A percentile compares a stretch with the other conserved stretches of the same genome.
phyloP scores from a whole-genome alignment of 2,329 filamentous ascomycete genomes.

The Neodidymelliopsis sp. region DNA sequence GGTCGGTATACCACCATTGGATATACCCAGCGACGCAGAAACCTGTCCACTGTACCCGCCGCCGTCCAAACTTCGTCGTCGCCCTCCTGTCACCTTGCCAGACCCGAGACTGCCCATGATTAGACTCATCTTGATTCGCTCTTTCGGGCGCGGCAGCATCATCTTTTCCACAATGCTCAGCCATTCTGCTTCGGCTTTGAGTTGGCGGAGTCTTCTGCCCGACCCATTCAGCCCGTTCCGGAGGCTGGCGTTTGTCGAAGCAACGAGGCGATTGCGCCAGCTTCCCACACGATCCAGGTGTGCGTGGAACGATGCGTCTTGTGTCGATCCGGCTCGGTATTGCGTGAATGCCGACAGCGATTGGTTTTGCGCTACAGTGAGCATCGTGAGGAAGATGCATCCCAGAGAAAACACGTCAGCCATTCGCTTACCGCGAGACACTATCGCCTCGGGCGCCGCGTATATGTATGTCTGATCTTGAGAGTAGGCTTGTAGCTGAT shows the following conservation, averaged over 20 bases:
- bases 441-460: slow-evolving; percentile 49
- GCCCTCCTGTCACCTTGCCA: slow-evolving; percentile 35
- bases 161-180: slow-evolving; percentile 48
- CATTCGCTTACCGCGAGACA: slow-evolving; percentile 46
- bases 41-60: slow-evolving; percentile 44
- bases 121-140: slow-evolving; percentile 45
- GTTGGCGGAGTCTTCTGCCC: slow-evolving; percentile 41
- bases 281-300: slow-evolving; percentile 48
- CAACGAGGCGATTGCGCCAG: slow-evolving; percentile 44
- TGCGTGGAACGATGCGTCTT: slow-evolving; percentile 50
- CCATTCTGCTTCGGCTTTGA: slow-evolving; percentile 45
- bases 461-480: slow-evolving; percentile 49
- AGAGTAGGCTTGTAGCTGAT: slow-evolving; percentile 42
- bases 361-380: slow-evolving; percentile 48
- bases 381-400: slow-evolving; percentile 51
- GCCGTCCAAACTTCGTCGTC: slow-evolving; percentile 46
- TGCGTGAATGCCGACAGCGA: slow-evolving; percentile 44
- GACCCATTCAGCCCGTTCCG: slow-evolving; percentile 40
- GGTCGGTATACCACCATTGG: slow-evolving; percentile 13
- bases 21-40: slow-evolving; percentile 28
- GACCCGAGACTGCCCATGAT: slow-evolving; percentile 40
- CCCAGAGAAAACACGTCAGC: slow-evolving; percentile 51
- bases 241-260: slow-evolving; percentile 40
- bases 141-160: slow-evolving; percentile 42
- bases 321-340: slow-evolving; percentile 44